A percentile compares a stretch with the other conserved stretches of the same genome.
phyloP scores from a whole-genome alignment of 2,329 filamentous ascomycete species.

The Penicillium sp. region DNA sequence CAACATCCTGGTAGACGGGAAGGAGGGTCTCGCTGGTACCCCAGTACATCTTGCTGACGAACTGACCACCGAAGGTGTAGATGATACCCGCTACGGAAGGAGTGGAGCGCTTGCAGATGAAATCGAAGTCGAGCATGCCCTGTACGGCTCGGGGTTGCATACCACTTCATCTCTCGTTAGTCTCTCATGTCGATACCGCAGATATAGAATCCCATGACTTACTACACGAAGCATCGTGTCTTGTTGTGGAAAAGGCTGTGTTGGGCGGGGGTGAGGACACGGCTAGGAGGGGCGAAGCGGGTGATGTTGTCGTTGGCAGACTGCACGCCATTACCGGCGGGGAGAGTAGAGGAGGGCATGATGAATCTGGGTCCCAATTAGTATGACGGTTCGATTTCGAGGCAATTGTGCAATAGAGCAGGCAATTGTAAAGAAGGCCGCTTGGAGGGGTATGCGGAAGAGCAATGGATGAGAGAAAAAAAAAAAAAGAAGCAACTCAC shows the following conservation, averaged over 20 bases:
- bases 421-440: background rate
- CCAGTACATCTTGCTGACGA: conserved; percentile 99
- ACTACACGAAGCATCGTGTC: conserved; percentile 99
- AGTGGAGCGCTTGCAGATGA: conserved; percentile 98
- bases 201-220: conserved; percentile 36
- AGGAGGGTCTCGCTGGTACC: conserved; percentile 98
- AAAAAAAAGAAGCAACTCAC: conserved; percentile 8
- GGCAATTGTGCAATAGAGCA: background rate
- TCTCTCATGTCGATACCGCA: background rate
- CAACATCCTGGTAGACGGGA: conserved; percentile 92
- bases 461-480: conserved; percentile 9
- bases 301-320: conserved; percentile 98
- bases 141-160: conserved; percentile 92
- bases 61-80: conserved; percentile 99
- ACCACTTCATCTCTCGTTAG: conserved; percentile 56
- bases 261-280: conserved; percentile 82
- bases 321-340: conserved; percentile 52
- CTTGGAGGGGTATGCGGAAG: conserved; percentile 7
- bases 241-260: conserved; percentile 98
- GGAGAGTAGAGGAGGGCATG: conserved; percentile 56
- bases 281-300: conserved; percentile 89
- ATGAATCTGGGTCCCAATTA: conserved; percentile 31
- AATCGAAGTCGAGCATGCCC: conserved; percentile 98
- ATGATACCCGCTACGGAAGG: conserved; percentile 98
- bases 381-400: background rate